Evolutionary conservation across 2,329 filamentous ascomycete species (phyloP), one percentile per base, ranked within the genome.

Genomic region (Trichoderma koningiopsis): DNA sequence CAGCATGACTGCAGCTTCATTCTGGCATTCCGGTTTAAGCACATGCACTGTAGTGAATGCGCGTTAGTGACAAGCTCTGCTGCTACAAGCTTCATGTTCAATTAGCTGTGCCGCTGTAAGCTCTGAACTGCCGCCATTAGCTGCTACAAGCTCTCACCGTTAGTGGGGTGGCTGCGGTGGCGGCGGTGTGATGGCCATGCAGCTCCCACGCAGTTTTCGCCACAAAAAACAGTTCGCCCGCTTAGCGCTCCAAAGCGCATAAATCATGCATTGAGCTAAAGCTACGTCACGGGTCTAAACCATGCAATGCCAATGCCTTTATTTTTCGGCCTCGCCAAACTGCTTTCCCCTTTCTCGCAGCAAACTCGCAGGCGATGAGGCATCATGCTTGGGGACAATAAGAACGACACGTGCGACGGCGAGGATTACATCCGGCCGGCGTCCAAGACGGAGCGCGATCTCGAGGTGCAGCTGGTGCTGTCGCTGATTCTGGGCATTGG

Each of bases 401-500:
- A 72, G 47, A 47, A 71, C 43, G 71, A 76, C 5, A 68, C 58
- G 49, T 79, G 76, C 73, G 65, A 75, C 16, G 58, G 52, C 47
- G 60, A 70, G 53, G 70, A 76, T 7, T 73, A 70, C 33, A 70
- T 78, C 63, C 70, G 33, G 22, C 79, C 76, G 13, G 56, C 71
- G 58, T 70, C 75, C 31, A 72, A 77, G 35, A 71, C 58, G 22
- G 58, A 73, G 31, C 86, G 83, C 74, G 79, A 88, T 78, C 79
- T 85, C 52, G 79, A 81, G 71, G 87, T 90, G 67, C 93, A 96
- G 81, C 86, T 94, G 63, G 85, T 89, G 70, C 84, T 96, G 74
- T 95, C 93, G 8, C 77, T 92, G 53, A 81, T 86, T 5, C 83
- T 96, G 43, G 93, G 93, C 37, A 72, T 91, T 55, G 84, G 86